Evolutionary conservation across 148 eudicot genomes (phyloP).

Genomic region (Dianthus caryophyllus): DNA sequence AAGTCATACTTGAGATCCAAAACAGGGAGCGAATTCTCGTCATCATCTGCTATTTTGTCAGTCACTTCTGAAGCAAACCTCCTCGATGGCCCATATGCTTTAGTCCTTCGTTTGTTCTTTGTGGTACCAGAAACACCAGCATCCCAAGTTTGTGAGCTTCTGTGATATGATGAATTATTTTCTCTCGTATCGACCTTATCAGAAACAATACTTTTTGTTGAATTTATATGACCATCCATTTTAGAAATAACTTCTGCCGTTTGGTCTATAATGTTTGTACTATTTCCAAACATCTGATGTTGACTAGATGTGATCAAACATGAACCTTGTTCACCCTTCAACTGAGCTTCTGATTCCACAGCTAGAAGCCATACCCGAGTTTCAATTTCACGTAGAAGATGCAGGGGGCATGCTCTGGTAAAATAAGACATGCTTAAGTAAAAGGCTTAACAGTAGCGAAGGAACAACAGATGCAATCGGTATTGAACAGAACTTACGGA

Average conservation of each 20-base stretch:
- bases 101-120: slow-evolving; percentile 70
- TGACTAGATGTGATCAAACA: slow-evolving; percentile 36
- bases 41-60: slow-evolving; percentile 50
- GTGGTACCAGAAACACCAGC: slow-evolving; percentile 39
- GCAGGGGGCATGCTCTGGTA: slow-evolving; percentile 68
- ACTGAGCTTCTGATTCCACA: slow-evolving; percentile 88
- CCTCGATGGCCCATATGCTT: slow-evolving; percentile 50
- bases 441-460: slow-evolving; percentile 1
- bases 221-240: slow-evolving; percentile 76
- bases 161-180: slow-evolving; percentile 38
- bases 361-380: slow-evolving; percentile 97
- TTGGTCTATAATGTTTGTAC: slow-evolving; percentile 62
- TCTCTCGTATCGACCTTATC: slow-evolving; percentile 56
- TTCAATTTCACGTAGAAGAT: slow-evolving; percentile 91
- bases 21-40: slow-evolving; percentile 37
- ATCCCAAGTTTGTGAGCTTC: slow-evolving; percentile 43
- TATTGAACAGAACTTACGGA: slow-evolving; percentile 54
- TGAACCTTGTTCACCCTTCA: slow-evolving; percentile 63
- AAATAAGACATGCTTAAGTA: slow-evolving; percentile 12
- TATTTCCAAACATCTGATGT: slow-evolving; percentile 50
- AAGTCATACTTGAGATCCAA: slow-evolving; percentile 39
- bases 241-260: slow-evolving; percentile 67
- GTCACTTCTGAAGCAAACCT: slow-evolving; percentile 41
- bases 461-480: background rate
- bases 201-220: slow-evolving; percentile 36